Conservation (phyloP, 1,284 basidiomycete species). For the Ustilago sp. region DNA sequence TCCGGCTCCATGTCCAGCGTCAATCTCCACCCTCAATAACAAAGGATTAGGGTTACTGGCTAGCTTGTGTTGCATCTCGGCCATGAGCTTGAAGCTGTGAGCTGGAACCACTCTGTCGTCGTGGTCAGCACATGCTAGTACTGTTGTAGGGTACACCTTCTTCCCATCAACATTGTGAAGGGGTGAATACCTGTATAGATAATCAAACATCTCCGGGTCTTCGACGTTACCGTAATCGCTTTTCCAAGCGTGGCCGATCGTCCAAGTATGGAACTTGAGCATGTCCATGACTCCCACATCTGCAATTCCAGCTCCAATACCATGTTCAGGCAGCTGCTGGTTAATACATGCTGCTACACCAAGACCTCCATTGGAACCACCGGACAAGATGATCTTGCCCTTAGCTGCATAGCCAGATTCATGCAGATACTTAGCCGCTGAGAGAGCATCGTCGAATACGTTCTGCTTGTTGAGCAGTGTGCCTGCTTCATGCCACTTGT, state of each 20-base stretch:
- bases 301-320: conserved; percentile 73
- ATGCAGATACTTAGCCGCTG: conserved; percentile 78
- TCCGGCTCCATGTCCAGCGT: conserved; percentile 68
- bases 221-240: conserved; percentile 83
- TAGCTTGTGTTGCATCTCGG: conserved; percentile 66
- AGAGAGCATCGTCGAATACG: conserved; percentile 77
- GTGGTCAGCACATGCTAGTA: conserved; percentile 66
- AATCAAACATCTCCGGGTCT: conserved; percentile 63
- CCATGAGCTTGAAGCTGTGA: conserved; percentile 67
- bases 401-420: conserved; percentile 78
- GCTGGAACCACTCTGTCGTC: conserved; percentile 67
- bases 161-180: conserved; percentile 62
- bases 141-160: conserved; percentile 64
- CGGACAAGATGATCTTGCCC: conserved; percentile 81
- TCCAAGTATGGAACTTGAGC: conserved; percentile 71
- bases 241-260: conserved; percentile 79
- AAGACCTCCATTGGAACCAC: conserved; percentile 74
- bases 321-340: conserved; percentile 81
- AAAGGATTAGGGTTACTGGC: conserved; percentile 65
- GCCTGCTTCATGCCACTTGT: conserved; percentile 72
- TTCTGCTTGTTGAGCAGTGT: conserved; percentile 72
- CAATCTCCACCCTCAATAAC: conserved; percentile 62
- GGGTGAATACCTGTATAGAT: conserved; percentile 63
- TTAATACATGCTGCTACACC: conserved; percentile 83
- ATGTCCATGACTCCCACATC: conserved; percentile 77